These are phyloP conservation scores for Thalassia testudinum DNA, from an alignment of 116 monocot genomes.

Conservation along the genomic window DNA sequence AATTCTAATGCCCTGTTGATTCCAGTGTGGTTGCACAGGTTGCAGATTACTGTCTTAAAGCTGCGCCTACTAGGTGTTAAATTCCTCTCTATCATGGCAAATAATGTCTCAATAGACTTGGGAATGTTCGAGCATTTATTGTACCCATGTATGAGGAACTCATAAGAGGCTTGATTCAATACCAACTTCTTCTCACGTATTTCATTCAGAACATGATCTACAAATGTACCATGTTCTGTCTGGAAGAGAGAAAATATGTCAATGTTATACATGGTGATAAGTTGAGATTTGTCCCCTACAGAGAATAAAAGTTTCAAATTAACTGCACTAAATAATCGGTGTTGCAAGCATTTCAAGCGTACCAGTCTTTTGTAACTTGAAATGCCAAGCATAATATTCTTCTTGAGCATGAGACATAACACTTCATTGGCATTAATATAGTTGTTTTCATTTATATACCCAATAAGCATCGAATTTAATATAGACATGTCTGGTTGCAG, in stretches of 20 bases:
- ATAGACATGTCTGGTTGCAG: slow-evolving; percentile 19
- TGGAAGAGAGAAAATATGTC: slow-evolving; percentile 69
- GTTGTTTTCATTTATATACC: slow-evolving; percentile 29
- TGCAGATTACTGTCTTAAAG: slow-evolving; percentile 33
- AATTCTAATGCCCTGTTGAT: slow-evolving; percentile 47
- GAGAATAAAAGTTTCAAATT: slow-evolving; percentile 26
- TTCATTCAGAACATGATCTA: slow-evolving; percentile 42
- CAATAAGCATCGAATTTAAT: slow-evolving; percentile 43
- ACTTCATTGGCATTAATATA: slow-evolving; percentile 30
- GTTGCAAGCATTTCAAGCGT: slow-evolving; percentile 17
- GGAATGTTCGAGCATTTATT: slow-evolving; percentile 32
- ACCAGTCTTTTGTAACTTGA: slow-evolving; percentile 45
- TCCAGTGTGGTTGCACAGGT: slow-evolving; percentile 30
- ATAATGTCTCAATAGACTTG: slow-evolving; percentile 29
- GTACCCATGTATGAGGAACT: slow-evolving; percentile 69
- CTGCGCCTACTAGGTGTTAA: slow-evolving; percentile 53
- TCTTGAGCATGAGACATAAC: slow-evolving; percentile 47
- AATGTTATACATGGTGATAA: slow-evolving; percentile 41
- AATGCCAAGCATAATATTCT: slow-evolving; percentile 19
- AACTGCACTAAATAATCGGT: slow-evolving; percentile 15
- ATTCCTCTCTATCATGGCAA: slow-evolving; percentile 34
- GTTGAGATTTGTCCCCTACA: slow-evolving; percentile 4
- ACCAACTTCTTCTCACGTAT: slow-evolving; percentile 29
- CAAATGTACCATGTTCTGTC: slow-evolving; percentile 22
- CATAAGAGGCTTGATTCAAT: slow-evolving; percentile 44